These are phyloP conservation scores for Claviceps spartinae DNA, from an alignment of 2,329 filamentous ascomycete species.

Conservation along the genomic window DNA sequence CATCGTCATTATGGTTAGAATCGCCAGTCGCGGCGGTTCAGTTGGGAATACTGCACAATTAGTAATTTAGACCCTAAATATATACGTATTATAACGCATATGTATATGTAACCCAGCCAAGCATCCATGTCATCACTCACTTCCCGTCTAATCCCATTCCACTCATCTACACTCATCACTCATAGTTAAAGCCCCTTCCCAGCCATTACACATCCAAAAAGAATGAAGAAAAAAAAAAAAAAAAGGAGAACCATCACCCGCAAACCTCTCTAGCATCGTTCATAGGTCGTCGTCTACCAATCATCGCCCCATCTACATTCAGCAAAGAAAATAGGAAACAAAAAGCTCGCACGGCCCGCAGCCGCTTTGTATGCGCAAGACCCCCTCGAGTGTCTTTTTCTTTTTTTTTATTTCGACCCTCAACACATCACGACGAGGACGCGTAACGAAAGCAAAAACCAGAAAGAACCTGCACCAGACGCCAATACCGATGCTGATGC, in stretches of 20 bases:
- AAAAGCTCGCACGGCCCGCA: neutral
- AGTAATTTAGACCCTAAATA: too few species aligned
- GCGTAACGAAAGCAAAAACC: neutral
- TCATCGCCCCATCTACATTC: neutral
- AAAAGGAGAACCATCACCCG: neutral
- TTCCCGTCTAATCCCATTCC: neutral
- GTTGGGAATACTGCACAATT: too few species aligned
- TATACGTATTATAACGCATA: neutral
- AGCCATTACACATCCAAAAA: neutral
- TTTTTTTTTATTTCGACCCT: neutral
- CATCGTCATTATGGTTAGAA: too few species aligned
- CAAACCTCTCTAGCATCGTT: too few species aligned
- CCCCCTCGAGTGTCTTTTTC: neutral
- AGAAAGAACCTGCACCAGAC: neutral
- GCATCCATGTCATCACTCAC: neutral
- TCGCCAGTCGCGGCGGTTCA: too few species aligned
- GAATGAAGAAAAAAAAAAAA: neutral
- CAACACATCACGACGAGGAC: neutral
- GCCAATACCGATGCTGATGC: neutral
- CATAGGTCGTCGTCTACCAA: neutral
- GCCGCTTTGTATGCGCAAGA: neutral
- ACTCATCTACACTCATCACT: neutral
- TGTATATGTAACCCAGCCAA: neutral
- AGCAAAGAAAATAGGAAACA: neutral
- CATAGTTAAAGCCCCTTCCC: neutral